Percentiles rank a stretch among this genome's conserved stretches.
These are phyloP conservation scores for Fusarium incarnatum DNA, from an alignment of 2,329 filamentous ascomycete genomes.

Conservation along the genomic window DNA sequence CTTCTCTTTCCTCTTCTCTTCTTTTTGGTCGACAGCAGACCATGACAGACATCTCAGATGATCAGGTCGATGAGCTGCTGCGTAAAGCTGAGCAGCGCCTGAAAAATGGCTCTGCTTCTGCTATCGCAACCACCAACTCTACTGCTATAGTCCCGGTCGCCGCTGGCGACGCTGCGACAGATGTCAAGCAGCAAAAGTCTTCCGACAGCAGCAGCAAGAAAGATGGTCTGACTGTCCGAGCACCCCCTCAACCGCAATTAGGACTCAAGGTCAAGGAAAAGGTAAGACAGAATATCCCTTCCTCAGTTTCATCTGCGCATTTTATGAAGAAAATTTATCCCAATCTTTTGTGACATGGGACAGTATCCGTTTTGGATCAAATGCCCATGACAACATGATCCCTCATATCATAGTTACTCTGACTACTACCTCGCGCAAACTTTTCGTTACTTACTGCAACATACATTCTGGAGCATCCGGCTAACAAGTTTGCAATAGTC, in stretches of 20 bases:
- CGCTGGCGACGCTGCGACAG: slow-evolving; percentile 26
- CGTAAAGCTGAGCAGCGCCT: slow-evolving; percentile 51
- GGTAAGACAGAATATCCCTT: slow-evolving; percentile 40
- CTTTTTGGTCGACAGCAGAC: slow-evolving; percentile 42
- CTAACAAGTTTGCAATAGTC: slow-evolving; percentile 49
- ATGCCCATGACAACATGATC: slow-evolving; percentile 70
- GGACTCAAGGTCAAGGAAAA: slow-evolving; percentile 43
- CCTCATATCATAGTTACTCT: slow-evolving; percentile 79
- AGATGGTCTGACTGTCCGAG: slow-evolving; percentile 45
- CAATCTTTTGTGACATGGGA: slow-evolving; percentile 54
- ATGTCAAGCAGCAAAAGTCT: slow-evolving; percentile 34
- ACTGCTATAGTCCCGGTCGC: slow-evolving; percentile 31
- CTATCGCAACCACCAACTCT: slow-evolving; percentile 20
- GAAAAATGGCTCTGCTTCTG: slow-evolving; percentile 39
- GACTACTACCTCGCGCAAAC: slow-evolving; percentile 54
- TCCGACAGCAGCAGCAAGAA: slow-evolving; percentile 39
- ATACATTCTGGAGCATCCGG: neutral
- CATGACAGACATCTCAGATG: slow-evolving; percentile 48
- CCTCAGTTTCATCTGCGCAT: slow-evolving; percentile 2
- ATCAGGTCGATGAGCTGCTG: slow-evolving; percentile 50
- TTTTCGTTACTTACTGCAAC: neutral
- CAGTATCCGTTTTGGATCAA: slow-evolving; percentile 56
- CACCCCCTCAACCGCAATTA: slow-evolving; percentile 37
- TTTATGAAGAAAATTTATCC: slow-evolving; percentile 57
- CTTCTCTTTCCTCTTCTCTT: slow-evolving; percentile 19